phyloP scores from a whole-genome alignment of 2,329 filamentous ascomycete species.

The Sclerotinia spermophila region DNA sequence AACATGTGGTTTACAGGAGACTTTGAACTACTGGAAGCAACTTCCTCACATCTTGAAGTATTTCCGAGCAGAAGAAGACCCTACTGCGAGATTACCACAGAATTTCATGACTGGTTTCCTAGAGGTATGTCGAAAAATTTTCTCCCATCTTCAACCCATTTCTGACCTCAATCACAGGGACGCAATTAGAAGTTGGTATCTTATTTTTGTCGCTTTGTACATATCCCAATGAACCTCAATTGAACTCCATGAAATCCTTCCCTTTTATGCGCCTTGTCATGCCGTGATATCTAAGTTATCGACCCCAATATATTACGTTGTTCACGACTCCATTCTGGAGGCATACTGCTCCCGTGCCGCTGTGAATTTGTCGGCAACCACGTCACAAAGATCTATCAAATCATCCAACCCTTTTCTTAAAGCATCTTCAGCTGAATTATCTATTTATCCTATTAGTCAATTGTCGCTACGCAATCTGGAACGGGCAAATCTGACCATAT shows the following conservation, averaged over 20 bases:
- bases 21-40: constrained; percentile 99
- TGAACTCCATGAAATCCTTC: constrained; percentile 27
- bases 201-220: constrained; percentile 34
- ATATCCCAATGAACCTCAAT: constrained; percentile 34
- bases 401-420: constrained; percentile 87
- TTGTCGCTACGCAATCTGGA: background rate
- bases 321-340: constrained; percentile 23
- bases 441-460: constrained; percentile 44
- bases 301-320: constrained; percentile 9
- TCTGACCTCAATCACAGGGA: constrained; percentile 31
- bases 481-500: constrained; percentile 62
- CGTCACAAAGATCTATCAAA: constrained; percentile 86
- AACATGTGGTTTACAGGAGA: constrained; percentile 64
- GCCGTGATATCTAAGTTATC: constrained; percentile 16
- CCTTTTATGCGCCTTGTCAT: constrained; percentile 34
- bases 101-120: constrained; percentile 95
- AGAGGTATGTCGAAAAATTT: constrained; percentile 60
- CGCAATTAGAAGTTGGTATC: constrained; percentile 33
- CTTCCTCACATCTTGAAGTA: constrained; percentile 93
- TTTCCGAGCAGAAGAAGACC: constrained; percentile 84
- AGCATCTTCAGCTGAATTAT: constrained; percentile 76
- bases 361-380: constrained; percentile 87
- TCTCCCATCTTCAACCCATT: constrained; percentile 79
- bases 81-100: constrained; percentile 69
- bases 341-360: constrained; percentile 54